Base-by-base conservation (phyloP, 345 rosid species). In the Populus pruinosa region DNA sequence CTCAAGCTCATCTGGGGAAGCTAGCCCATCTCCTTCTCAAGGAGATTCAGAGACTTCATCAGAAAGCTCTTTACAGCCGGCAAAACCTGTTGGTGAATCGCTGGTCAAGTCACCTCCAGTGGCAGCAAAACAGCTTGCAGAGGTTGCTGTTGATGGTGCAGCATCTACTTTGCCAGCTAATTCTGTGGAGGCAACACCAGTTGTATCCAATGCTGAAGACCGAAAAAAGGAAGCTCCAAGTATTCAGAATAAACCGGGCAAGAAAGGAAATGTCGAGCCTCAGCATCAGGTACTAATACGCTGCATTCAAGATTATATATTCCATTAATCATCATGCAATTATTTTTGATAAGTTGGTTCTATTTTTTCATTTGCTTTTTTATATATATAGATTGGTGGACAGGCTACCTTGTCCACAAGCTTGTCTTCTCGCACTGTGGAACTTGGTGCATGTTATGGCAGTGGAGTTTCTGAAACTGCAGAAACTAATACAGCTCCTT, bases 251-350 rank as follows among this genome's bases (percentile, higher is more conserved):
- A 83, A 82, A 79, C 49, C 61, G 39, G 80, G 78, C 67, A 86
- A 83, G 77, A 89, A 82, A 79, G 90, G 84, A 69, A 72, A 76
- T 74, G 38, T 72, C 47, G 87, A 79, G 67, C 81, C 73, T 38
- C 83, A 69, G 63, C 78, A 80, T 77, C 87, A 91, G 94, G 98
- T 89, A 84, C 43, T 63, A 29, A 63, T 7, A 20, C 71, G 29
- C 31, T 76, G 7, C 53, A 29, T 64, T 63, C 68, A 38, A 18
- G 29, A 76, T 49, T 29, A 4, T 55, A 61, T n/a, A 14, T 35
- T 20, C 67, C 11, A 35, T 74, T 44, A 21, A 17, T 2, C 18
- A 17, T 67, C 43, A 17, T 55, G 7, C 14, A 14, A 43, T 5
- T 56, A 1, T 43, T 31, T n/a, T 56, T 2, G 6, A 31, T 50